A percentile compares a stretch with the other conserved stretches of the same genome.
These are phyloP conservation scores for Geotrichum ghanense DNA, from an alignment of 805 yeast genomes.

Conservation along the genomic window DNA sequence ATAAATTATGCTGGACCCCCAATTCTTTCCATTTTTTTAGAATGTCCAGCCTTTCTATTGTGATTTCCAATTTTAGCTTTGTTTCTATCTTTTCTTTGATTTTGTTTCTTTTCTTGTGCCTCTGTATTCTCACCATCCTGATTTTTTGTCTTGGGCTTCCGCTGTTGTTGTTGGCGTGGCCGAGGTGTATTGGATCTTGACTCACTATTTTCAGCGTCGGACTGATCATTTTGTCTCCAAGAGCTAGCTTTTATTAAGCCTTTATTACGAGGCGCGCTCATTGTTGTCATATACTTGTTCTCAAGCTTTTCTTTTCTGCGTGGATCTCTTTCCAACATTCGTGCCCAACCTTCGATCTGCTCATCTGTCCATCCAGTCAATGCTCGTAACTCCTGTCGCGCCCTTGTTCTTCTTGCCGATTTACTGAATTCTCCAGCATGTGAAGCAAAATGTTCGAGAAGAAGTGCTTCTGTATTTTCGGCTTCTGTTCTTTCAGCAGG, in stretches of 20 bases:
- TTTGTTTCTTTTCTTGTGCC: slow-evolving; percentile 2
- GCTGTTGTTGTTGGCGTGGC: neutral
- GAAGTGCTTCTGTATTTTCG: slow-evolving; percentile 38
- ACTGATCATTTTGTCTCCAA: slow-evolving; percentile 6
- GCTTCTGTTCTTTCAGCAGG: slow-evolving; percentile 19
- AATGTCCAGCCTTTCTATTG: slow-evolving; percentile 51
- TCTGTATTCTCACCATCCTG: slow-evolving; percentile 3
- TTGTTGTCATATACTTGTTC: slow-evolving; percentile 39
- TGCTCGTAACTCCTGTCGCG: slow-evolving; percentile 39
- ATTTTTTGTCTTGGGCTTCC: slow-evolving; percentile 5
- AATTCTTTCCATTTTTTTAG: slow-evolving; percentile 35
- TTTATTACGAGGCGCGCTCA: slow-evolving; percentile 10
- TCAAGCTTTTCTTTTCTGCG: slow-evolving; percentile 50
- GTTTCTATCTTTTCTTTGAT: slow-evolving; percentile 26
- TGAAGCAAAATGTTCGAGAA: slow-evolving; percentile 46
- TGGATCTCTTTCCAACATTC: slow-evolving; percentile 60
- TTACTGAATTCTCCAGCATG: slow-evolving; percentile 40
- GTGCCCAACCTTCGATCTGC: slow-evolving; percentile 88
- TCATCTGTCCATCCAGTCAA: slow-evolving; percentile 71
- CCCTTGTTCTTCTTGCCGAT: slow-evolving; percentile 37
- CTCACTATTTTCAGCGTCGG: slow-evolving; percentile 6
- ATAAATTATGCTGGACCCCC: slow-evolving; percentile 6
- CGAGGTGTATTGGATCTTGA: slow-evolving; percentile 1
- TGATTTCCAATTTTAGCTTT: slow-evolving; percentile 53
- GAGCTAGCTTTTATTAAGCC: slow-evolving; percentile 26